Evolutionary conservation across 2,329 filamentous ascomycete species (phyloP).

Genomic region (Phaeosphaeria sp.): DNA sequence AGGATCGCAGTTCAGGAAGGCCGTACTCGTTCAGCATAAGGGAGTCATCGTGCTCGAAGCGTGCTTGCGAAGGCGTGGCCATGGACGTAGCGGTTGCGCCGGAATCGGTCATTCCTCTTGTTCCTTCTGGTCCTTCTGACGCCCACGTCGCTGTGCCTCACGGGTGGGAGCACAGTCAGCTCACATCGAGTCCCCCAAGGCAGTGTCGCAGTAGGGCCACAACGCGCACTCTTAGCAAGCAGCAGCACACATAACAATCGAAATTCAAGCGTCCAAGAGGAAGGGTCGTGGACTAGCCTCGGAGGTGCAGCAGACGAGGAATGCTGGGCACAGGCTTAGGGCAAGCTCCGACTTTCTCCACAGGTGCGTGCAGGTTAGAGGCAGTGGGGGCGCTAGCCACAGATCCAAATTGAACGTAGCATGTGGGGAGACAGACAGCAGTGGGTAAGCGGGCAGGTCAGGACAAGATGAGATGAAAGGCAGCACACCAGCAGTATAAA

Average conservation of each 20-base stretch:
- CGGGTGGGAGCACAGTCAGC: slow-evolving; percentile 7
- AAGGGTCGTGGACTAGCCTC: slow-evolving; percentile 14
- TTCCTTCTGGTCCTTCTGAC: slow-evolving; percentile 6
- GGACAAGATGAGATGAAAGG: slow-evolving; percentile 3
- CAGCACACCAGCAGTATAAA: slow-evolving; percentile 2
- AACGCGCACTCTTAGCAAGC: not conserved
- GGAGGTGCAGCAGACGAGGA: slow-evolving; percentile 14
- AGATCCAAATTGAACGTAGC: slow-evolving; percentile 9
- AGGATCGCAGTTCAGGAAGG: slow-evolving; percentile 37
- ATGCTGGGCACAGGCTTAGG: slow-evolving; percentile 12
- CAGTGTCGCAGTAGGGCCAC: not conserved
- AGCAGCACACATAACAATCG: slow-evolving; percentile 8
- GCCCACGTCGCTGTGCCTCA: slow-evolving; percentile 28
- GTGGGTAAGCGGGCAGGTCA: slow-evolving; percentile 11
- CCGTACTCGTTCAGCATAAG: slow-evolving; percentile 46
- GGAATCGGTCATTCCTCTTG: slow-evolving; percentile 33
- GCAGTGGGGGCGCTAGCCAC: slow-evolving; percentile 26
- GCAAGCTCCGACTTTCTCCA: slow-evolving; percentile 24
- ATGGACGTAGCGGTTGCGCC: slow-evolving; percentile 37
- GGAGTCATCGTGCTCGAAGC: slow-evolving; percentile 42
- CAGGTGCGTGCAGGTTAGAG: slow-evolving; percentile 11
- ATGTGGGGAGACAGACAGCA: slow-evolving; percentile 21
- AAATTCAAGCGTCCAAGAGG: slow-evolving; percentile 6
- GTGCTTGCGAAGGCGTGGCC: slow-evolving; percentile 35
- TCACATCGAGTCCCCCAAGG: slow-evolving; percentile 28